Evolutionary conservation across 2,329 filamentous ascomycete genomes (phyloP).

Genomic region (Penicillium sp.): DNA sequence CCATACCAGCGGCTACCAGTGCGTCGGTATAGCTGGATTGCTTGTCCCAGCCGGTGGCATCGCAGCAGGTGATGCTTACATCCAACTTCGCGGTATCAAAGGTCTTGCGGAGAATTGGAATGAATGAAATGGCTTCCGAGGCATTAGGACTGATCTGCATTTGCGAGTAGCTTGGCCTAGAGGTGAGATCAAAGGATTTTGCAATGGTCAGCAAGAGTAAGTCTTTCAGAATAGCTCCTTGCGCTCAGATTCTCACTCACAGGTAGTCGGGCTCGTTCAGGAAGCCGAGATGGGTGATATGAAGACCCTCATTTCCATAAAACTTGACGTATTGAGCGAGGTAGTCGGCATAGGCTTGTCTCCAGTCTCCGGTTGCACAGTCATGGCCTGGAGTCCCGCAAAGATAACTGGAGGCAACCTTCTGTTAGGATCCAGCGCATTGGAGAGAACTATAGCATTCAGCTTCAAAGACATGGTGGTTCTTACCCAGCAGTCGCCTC

Average conservation of each 20-base stretch:
- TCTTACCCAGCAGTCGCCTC: constrained; percentile 21
- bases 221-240: background rate
- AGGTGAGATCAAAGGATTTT: background rate
- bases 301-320: constrained; percentile 49
- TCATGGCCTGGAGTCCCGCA: constrained; percentile 44
- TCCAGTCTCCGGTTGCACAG: constrained; percentile 47
- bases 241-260: background rate
- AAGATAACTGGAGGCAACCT: constrained; percentile 20
- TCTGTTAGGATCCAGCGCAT: background rate
- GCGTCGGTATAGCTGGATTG: background rate
- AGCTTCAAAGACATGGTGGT: background rate
- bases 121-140: background rate
- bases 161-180: background rate
- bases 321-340: constrained; percentile 52
- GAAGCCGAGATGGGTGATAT: constrained; percentile 51
- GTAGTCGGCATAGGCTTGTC: constrained; percentile 53
- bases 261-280: constrained; percentile 50
- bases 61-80: constrained; percentile 2
- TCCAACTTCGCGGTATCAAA: background rate
- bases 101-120: background rate
- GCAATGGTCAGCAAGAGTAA: background rate
- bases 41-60: constrained; percentile 3
- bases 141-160: background rate
- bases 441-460: background rate
- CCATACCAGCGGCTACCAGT: background rate